phyloP scores from a whole-genome alignment of 306 rosid genomes.

The Medicago arabica region DNA sequence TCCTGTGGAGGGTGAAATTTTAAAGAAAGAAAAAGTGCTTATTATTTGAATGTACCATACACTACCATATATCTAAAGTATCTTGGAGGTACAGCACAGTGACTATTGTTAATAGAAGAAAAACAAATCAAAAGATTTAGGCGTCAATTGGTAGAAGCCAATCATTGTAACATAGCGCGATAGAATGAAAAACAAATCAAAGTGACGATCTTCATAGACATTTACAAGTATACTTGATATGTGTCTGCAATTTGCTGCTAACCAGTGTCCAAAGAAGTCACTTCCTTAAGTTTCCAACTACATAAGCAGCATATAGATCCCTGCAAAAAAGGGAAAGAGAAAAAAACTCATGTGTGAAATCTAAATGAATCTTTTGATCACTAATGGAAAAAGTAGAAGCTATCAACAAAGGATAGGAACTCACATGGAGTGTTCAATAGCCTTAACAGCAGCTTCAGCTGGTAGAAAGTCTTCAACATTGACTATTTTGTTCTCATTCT shows the following conservation, averaged over 20 bases:
- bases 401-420: constrained; percentile 43
- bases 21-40: neutral
- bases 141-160: neutral
- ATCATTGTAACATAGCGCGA: constrained; percentile 8
- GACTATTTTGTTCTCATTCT: constrained; percentile 95
- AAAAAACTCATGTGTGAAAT: constrained; percentile 10
- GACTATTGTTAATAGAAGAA: neutral
- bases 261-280: constrained; percentile 47
- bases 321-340: constrained; percentile 46
- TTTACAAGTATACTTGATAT: constrained; percentile 23
- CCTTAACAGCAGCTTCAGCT: constrained; percentile 73
- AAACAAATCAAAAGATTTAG: constrained; percentile 17
- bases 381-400: constrained; percentile 15
- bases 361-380: constrained; percentile 4
- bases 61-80: constrained; percentile 13
- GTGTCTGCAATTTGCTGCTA: constrained; percentile 26
- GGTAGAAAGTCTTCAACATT: constrained; percentile 95
- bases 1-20: neutral
- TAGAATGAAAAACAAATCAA: constrained; percentile 35
- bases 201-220: constrained; percentile 40
- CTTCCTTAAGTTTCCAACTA: constrained; percentile 89
- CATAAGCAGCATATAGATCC: constrained; percentile 88
- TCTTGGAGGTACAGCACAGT: constrained; percentile 2
- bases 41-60: constrained; percentile 16
- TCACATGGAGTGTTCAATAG: constrained; percentile 85